Evolutionary conservation across 306 rosid species (phyloP), one percentile per base, ranked within the genome.

Genomic region (Malus fusca): DNA sequence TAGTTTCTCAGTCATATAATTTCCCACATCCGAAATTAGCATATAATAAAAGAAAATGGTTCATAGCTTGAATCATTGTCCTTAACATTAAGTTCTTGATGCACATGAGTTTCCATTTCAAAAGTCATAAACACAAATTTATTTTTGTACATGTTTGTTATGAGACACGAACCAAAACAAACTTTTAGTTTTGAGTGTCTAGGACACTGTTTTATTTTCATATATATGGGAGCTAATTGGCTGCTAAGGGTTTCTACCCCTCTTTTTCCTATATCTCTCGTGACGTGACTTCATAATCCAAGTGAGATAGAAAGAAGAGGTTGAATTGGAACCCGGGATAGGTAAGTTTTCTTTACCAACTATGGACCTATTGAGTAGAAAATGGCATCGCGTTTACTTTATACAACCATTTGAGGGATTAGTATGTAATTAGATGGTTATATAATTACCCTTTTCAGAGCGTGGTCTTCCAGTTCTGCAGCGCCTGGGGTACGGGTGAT

Each of bases 391-490:
- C 21, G 17, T 48, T 18, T 48, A 48, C 55, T 0, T 15, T 48
- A 14, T 48, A 48, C 55, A 48, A 48, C 21, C 8, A 53, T 22
- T 11, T 58, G 63, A 12, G 30, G 63, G 12, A 61, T 61, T 61
- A 48, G 21, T 48, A 48, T 0, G 55, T 5, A 48, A 48, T 48
- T 48, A n/a, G n/a, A n/a, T n/a, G n/a, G n/a, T n/a, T n/a, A n/a
- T n/a, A n/a, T n/a, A n/a, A n/a, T n/a, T 8, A 91, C 95, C 95
- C 72, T 46, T 59, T 1, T 82, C 1, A 28, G 59, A 61, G n/a
- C 85, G 86, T 37, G 88, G 85, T 2, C 97, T 84, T 28, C 97
- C 97, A 1, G 97, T 92, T 69, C 97, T 74, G 74, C 96, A 85
- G 0, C 96, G 91, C 56, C 97, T 71, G 0, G 97, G 96, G 46